Evolutionary conservation across 108 stramenopile genomes (phyloP), one percentile per base, ranked within the genome.

Genomic region (Pseudonitzschia multistriata): DNA sequence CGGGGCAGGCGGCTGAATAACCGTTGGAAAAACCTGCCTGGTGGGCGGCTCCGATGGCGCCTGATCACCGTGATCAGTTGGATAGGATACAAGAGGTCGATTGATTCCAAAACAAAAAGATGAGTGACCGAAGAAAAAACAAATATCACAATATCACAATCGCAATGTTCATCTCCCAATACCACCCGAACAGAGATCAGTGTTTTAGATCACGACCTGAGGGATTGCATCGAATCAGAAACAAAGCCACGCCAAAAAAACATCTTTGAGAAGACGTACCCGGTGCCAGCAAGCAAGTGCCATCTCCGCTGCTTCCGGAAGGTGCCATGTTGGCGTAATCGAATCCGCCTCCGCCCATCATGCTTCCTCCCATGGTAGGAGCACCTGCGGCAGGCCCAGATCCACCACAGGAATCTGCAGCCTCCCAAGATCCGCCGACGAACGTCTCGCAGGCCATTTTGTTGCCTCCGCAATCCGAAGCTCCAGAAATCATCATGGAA

Each of bases 11-110:
- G 25, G 56, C 5, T 17, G 63, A 55, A 34, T 80, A 80, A 17
- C 77, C 81, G 24, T 67, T 25, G 25, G 72, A 73, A 33, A 57
- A 83, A 6, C 67, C 78, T 7, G 79, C 75, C 66, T 83, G 82
- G 47, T 83, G 82, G 27, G 79, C 82, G n/a, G 82, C 82, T 3
- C 82, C 82, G 14, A 79, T 79, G 29, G 82, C 78, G 21, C 82
- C 82, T 17, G 75, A n/a, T n/a, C n/a, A n/a, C n/a, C n/a, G n/a
- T n/a, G n/a, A n/a, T n/a, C n/a, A n/a, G n/a, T n/a, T n/a, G n/a
- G n/a, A n/a, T n/a, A n/a, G n/a, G n/a, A 17, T 49, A 21, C n/a
- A 21, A 49, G n/a, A 49, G 13, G 7, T 42, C 49, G n/a, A 17
- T 49, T 17, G 49, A 49, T 21, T 17, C 49, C 49, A 59, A 59